phyloP scores from a whole-genome alignment of 225 moss, liverwort and hornwort genomes.

The Pleurozium schreberi region DNA sequence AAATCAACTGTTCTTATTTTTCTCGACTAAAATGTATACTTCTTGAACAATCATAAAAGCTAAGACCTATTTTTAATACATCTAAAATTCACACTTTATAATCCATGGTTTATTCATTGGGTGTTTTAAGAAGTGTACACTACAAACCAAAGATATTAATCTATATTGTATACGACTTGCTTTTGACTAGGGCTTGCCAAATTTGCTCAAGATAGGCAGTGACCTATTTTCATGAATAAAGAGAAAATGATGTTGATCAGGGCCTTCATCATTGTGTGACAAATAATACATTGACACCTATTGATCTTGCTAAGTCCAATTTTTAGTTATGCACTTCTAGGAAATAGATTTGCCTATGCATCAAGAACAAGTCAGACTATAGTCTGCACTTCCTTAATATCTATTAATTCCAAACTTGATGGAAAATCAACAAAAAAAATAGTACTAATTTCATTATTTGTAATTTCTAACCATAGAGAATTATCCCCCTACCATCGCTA shows the following conservation, averaged over 20 bases:
- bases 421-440: neutral
- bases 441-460: neutral
- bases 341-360: neutral
- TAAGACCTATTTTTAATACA: neutral
- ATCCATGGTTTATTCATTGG: neutral
- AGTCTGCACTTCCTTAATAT: neutral
- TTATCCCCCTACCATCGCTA: neutral
- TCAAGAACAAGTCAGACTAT: rapidly evolving
- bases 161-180: neutral
- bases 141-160: neutral
- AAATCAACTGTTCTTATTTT: rapidly evolving
- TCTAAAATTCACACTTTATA: neutral
- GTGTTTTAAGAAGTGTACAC: neutral
- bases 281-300: neutral
- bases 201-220: neutral
- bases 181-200: rapidly evolving
- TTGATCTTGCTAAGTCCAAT: neutral
- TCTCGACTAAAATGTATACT: rapidly evolving
- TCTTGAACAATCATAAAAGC: too few relatives aligned
- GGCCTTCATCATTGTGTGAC: rapidly evolving
- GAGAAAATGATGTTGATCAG: rapidly evolving
- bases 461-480: neutral
- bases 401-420: neutral
- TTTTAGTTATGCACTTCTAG: neutral
- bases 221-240: neutral